Evolutionary conservation across 345 rosid species (phyloP).

Genomic region (Hirschfeldia incana): DNA sequence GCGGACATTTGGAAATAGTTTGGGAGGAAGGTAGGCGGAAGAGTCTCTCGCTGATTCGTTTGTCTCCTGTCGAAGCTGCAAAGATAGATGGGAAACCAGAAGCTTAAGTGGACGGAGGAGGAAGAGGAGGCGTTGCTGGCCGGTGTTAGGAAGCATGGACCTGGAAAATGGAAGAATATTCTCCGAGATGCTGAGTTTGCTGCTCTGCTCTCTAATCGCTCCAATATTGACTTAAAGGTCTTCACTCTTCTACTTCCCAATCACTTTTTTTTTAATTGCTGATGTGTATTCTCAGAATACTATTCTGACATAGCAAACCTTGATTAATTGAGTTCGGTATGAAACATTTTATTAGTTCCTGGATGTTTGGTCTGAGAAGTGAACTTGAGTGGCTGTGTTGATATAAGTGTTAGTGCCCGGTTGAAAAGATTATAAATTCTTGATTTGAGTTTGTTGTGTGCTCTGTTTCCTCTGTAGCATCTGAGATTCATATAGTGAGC

Average conservation of each 20-base stretch:
- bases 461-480: not conserved
- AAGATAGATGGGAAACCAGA: conserved; percentile 71
- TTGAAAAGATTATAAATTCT: not conserved
- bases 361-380: not conserved
- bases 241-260: not conserved
- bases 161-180: conserved; percentile 89
- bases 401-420: not conserved
- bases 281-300: not conserved
- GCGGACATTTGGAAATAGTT: not conserved
- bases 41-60: conserved; percentile 16
- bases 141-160: conserved; percentile 71
- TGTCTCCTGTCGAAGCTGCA: not conserved
- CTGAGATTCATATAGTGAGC: not conserved
- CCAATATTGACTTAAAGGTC: conserved; percentile 91
- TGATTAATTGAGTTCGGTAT: not conserved
- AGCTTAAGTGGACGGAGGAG: conserved; percentile 82
- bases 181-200: conserved; percentile 72
- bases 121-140: conserved; percentile 74
- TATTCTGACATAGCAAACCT: conserved; percentile 3
- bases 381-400: conserved; percentile 4
- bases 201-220: conserved; percentile 59
- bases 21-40: not conserved
- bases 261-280: not conserved
- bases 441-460: conserved; percentile 1
- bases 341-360: not conserved